Conservation (phyloP, 768 basidiomycete genomes). For the Lentinula lateritia region DNA sequence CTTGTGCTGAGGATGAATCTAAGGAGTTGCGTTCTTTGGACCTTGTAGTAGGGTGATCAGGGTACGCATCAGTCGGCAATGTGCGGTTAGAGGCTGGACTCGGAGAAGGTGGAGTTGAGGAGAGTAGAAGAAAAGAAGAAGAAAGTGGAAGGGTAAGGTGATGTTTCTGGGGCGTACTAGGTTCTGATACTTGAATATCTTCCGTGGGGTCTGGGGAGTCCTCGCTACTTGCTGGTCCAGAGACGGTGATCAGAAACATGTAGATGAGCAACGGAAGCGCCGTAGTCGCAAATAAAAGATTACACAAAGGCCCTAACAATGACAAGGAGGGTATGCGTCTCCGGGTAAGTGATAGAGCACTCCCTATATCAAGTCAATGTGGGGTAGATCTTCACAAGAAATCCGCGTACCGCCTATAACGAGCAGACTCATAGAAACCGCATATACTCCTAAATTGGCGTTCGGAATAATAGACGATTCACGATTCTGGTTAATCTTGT, state of each 20-base stretch:
- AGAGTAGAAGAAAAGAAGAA: not conserved
- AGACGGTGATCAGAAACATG: not conserved
- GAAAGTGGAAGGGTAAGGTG: not conserved
- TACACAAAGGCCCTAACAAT: not conserved
- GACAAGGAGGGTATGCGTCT: not conserved
- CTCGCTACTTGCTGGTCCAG: not conserved
- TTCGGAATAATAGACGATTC: not conserved
- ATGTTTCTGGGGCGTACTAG: not conserved
- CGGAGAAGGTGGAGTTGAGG: not conserved
- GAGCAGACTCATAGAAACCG: not conserved
- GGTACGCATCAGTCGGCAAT: not conserved
- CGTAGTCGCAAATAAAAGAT: not conserved
- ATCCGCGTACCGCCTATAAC: not conserved
- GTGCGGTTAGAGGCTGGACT: not conserved
- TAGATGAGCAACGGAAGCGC: constrained; percentile 4
- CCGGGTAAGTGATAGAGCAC: not conserved
- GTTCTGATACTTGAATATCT: not conserved
- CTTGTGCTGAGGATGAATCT: not conserved
- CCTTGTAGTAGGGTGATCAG: not conserved
- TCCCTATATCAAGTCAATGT: not conserved
- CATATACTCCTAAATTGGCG: not conserved
- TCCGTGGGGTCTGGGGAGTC: not conserved
- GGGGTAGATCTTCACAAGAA: too few relatives aligned
- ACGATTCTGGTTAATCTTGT: not conserved
- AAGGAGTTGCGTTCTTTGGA: not conserved